Conservation (phyloP, 352 stramenopile species). For the Elongisporangium anandrum region DNA sequence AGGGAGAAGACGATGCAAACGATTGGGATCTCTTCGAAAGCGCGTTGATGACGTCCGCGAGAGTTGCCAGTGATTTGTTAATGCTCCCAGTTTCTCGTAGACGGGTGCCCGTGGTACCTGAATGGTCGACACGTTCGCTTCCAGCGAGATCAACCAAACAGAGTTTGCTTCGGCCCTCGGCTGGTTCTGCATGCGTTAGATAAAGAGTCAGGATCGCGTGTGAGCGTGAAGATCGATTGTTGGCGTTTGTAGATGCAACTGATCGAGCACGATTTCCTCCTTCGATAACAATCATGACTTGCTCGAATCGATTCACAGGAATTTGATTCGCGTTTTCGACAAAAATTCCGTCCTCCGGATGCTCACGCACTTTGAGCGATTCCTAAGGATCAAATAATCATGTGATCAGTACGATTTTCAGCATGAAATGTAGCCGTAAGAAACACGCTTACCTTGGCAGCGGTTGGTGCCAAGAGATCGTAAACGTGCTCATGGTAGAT, state of each 20-base stretch:
- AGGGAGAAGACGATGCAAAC: not conserved
- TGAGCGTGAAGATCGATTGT: constrained; percentile 45
- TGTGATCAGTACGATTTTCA: not conserved
- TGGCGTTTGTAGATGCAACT: constrained; percentile 41
- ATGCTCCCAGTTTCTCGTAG: constrained; percentile 76
- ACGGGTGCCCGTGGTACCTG: constrained; percentile 32
- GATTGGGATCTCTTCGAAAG: constrained; percentile 31
- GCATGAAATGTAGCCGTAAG: not conserved
- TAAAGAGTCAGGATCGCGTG: constrained; percentile 66
- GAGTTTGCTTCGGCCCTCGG: constrained; percentile 43
- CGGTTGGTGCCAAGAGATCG: constrained; percentile 39
- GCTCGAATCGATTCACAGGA: constrained; percentile 39
- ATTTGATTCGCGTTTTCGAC: constrained; percentile 54
- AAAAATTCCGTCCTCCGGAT: constrained; percentile 60
- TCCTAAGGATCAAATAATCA: constrained; percentile 20
- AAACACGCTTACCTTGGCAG: constrained; percentile 16
- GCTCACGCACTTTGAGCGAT: constrained; percentile 68
- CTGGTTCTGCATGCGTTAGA: constrained; percentile 28
- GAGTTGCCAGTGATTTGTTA: constrained; percentile 78
- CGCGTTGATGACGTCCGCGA: constrained; percentile 82
- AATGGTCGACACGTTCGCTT: constrained; percentile 57
- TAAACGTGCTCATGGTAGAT: constrained; percentile 79
- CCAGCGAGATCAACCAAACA: constrained; percentile 71
- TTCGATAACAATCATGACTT: constrained; percentile 52
- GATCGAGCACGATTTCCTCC: constrained; percentile 59